Evolutionary conservation across 495 filamentous ascomycete genomes (phyloP), one percentile per base, ranked within the genome.

Genomic region (Lasiosphaeria ovina): DNA sequence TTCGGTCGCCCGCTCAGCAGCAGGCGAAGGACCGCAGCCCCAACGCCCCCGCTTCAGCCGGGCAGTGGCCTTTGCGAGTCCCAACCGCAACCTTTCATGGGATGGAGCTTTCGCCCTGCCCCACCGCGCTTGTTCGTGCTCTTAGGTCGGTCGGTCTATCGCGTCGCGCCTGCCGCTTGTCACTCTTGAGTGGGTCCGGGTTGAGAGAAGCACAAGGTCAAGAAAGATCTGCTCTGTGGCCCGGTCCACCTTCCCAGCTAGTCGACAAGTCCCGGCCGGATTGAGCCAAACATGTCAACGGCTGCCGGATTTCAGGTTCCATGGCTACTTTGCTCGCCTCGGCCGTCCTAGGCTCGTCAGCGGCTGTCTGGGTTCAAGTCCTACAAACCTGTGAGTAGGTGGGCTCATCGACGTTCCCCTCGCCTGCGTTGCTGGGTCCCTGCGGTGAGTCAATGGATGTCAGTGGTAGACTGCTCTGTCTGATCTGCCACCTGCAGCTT

Each of bases 401-500:
- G 24, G 24, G 24, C 24, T 24, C 24, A 24, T 24, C 24, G 9
- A 12, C 17, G 5, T 53, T 32, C 31, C 50, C 10, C 50, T 53
- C 50, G 50, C 50, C 50, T 53, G 50, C 33, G n/a, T 33, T 34
- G 24, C 24, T 12, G 32, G 0, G 51, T 38, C 36, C 3, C 14
- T 32, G 33, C 34, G 35, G 51, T 54, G 51, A 36, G 51, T 54
- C 51, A 54, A 34, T 54, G 10, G 24, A 24, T 14, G 12, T 47
- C 44, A 47, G 44, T 47, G 51, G 31, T 16, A 34, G 51, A 38
- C 9, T 54, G 12, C 12, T 14, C 16, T n/a, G 7, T n/a, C 16
- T 4, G 44, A 47, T 54, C 51, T 54, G 16, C 52, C 24, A 55
- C 61, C 61, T 63, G 61, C 61, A 59, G 50, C 45, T 16, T 52